Evolutionary conservation across 805 yeast genomes (phyloP), one percentile per base, ranked within the genome.

Genomic region (Monosporozyma aerobia): DNA sequence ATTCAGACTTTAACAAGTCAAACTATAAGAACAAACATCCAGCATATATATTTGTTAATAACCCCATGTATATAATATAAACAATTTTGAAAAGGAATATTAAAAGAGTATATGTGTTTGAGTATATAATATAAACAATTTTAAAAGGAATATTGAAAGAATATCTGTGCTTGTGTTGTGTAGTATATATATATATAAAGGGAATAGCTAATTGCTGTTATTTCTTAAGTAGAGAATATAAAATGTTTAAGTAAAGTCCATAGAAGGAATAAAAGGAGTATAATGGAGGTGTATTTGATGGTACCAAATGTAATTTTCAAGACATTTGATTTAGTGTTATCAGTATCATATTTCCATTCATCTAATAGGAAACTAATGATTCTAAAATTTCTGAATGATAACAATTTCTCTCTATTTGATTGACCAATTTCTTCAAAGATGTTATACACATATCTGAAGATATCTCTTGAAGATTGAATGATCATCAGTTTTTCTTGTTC

Each of bases 401-500:
- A 77, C 53, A 85, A 72, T 66, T 79, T 78, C 22, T 73, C 66
- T 63, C 82, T 67, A 72, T 87, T 87, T 64, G 82, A 81, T 33
- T 69, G 66, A 64, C 84, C 92, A 56, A 87, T 77, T 65, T 87
- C 95, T 45, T 73, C 70, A 32, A 87, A 73, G 59, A 87, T 78
- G 19, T 66, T 71, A 45, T 77, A 76, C 67, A 83, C 83, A 71
- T 82, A 80, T 52, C 73, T 73, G 65, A 85, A 88, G 47, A 87
- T 81, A 56, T 76, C 79, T 61, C 77, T 73, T 9, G 90, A 73
- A 63, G 86, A 92, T 35, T 79, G 77, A 47, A 87, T 81, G 56
- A 87, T 77, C 52, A 83, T 86, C 52, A 72, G 66, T 70, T 87
- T 88, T 69, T 87, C 86, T 41, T 70, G 71, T 68, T 87, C 95